These are phyloP conservation scores for Lagenidium giganteum DNA, from an alignment of 352 stramenopile species.

Conservation along the genomic window DNA sequence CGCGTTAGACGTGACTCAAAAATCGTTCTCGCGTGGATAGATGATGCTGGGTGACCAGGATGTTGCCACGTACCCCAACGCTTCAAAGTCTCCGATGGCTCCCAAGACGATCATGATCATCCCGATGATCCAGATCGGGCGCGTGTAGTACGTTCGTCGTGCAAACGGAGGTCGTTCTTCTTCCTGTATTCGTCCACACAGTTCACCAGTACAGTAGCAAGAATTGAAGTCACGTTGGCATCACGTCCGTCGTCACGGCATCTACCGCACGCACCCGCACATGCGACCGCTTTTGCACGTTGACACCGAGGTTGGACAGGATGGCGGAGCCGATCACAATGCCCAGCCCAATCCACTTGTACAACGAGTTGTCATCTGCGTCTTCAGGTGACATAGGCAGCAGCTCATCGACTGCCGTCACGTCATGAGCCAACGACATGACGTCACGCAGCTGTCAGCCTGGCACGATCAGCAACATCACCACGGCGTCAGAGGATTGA, in stretches of 20 bases:
- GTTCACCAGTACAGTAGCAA: slow-evolving; percentile 3
- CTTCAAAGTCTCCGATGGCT: slow-evolving; percentile 83
- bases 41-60: neutral
- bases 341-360: slow-evolving; percentile 79
- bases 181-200: slow-evolving; percentile 25
- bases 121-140: slow-evolving; percentile 79
- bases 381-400: no score
- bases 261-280: slow-evolving; percentile 42
- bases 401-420: no score
- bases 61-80: slow-evolving; percentile 37
- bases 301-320: slow-evolving; percentile 80
- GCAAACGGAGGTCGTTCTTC: slow-evolving; percentile 59
- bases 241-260: no score
- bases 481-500: no score
- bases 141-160: slow-evolving; percentile 74
- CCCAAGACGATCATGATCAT: slow-evolving; percentile 77
- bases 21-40: neutral
- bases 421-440: no score
- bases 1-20: neutral
- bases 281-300: slow-evolving; percentile 85
- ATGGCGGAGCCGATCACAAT: slow-evolving; percentile 81
- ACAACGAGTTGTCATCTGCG: slow-evolving; percentile 43
- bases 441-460: no score
- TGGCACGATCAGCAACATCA: no score
- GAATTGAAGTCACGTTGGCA: no score